phyloP scores from a whole-genome alignment of 2,329 filamentous ascomycete species.

The Cercospora beticola region DNA sequence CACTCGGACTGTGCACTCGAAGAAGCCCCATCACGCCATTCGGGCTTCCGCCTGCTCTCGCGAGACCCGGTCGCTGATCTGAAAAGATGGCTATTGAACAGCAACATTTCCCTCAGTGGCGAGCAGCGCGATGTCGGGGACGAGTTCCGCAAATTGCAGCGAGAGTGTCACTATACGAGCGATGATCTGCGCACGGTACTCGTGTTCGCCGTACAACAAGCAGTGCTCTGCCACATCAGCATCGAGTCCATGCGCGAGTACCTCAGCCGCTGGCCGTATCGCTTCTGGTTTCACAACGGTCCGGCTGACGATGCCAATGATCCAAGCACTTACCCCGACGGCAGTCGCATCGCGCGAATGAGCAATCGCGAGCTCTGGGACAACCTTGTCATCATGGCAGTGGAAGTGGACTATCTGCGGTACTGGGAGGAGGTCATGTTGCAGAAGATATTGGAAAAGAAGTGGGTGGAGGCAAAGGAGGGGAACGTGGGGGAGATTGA shows the following conservation, averaged over 20 bases:
- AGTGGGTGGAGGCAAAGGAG: constrained; percentile 7
- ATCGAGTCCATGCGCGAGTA: neutral
- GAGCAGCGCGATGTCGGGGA: neutral
- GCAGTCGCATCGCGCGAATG: neutral
- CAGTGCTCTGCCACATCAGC: neutral
- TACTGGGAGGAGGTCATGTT: neutral
- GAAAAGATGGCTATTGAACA: neutral
- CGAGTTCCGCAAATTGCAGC: neutral
- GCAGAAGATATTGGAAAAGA: constrained; percentile 4
- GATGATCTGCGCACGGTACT: neutral
- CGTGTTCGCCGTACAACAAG: neutral
- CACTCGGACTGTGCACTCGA: neutral
- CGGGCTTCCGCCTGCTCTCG: neutral
- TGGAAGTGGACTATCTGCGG: constrained; percentile 1
- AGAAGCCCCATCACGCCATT: neutral
- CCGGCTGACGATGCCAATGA: neutral
- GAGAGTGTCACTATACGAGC: neutral
- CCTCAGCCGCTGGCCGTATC: neutral
- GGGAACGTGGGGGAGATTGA: constrained; percentile 10
- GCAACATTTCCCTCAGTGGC: neutral
- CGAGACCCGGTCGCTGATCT: neutral
- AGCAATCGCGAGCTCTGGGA: neutral
- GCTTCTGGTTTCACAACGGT: neutral
- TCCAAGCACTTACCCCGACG: neutral
- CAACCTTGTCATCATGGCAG: neutral